Conservation (phyloP, 805 yeast species). For the Sugiyamaella mastotermitis region DNA sequence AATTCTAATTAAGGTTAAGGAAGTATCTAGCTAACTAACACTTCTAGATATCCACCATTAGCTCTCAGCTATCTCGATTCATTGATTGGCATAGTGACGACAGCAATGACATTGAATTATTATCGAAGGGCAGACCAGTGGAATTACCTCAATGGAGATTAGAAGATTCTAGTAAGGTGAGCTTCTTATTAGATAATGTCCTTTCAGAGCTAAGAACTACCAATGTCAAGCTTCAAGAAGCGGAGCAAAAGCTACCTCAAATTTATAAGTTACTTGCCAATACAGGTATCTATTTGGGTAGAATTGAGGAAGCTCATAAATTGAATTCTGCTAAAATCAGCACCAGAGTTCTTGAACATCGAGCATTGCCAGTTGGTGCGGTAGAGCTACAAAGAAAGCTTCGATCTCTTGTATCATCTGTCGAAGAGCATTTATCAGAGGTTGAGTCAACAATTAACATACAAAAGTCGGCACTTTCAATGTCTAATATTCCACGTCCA, state of each 20-base stretch:
- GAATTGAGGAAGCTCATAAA: constrained; percentile 13
- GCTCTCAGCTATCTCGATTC: no score
- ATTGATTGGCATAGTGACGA: no score
- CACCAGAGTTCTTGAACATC: constrained; percentile 10
- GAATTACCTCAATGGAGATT: no score
- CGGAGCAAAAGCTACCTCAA: constrained; percentile 3
- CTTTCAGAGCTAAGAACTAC: no score
- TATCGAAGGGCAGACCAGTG: no score
- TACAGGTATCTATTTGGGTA: constrained; percentile 9
- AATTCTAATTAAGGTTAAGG: no score
- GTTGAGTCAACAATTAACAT: constrained; percentile 13
- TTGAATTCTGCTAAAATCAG: constrained; percentile 9
- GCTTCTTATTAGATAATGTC: no score
- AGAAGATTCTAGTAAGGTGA: no score
- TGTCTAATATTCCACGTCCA: constrained; percentile 11
- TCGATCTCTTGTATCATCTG: constrained; percentile 4
- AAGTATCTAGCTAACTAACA: no score
- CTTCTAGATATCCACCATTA: no score
- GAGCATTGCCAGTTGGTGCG: constrained; percentile 17
- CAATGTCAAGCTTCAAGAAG: not conserved
- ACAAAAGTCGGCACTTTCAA: constrained; percentile 6
- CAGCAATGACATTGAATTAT: no score
- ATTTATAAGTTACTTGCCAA: constrained; percentile 9
- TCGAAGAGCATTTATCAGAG: constrained; percentile 11
- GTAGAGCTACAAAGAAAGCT: constrained; percentile 18